Percentiles rank a stretch among this genome's conserved stretches.
Evolutionary conservation across 75 land plant genomes (phyloP).

Genomic region (Selaginella moellendorffii): DNA sequence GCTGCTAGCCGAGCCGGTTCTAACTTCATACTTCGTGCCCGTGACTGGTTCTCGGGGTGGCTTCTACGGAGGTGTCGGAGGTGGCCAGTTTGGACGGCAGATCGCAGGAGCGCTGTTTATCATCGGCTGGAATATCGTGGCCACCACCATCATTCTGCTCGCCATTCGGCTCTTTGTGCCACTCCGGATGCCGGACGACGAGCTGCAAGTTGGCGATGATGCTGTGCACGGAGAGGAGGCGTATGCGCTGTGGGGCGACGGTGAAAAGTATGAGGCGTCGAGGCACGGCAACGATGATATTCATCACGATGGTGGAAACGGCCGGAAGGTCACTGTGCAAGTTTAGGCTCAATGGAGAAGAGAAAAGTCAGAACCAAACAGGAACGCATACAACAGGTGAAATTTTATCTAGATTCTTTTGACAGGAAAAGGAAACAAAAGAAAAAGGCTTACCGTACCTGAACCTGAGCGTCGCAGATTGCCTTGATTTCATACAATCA

Average conservation of each 20-base stretch:
- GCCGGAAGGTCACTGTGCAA: background rate
- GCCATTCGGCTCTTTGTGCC: slow-evolving; percentile 23
- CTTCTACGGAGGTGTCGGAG: slow-evolving; percentile 13
- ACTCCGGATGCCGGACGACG: slow-evolving; percentile 25
- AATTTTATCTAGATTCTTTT: too few relatives aligned
- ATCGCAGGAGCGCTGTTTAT: slow-evolving; percentile 25
- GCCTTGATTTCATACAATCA: too few relatives aligned
- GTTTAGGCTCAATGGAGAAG: too few relatives aligned
- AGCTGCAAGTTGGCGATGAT: slow-evolving; percentile 27
- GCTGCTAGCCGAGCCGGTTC: slow-evolving; percentile 32
- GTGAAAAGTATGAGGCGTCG: slow-evolving; percentile 32
- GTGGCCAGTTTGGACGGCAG: slow-evolving; percentile 28
- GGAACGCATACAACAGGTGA: too few relatives aligned
- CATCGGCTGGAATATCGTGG: slow-evolving; percentile 20
- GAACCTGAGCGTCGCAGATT: too few relatives aligned
- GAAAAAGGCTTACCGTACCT: too few relatives aligned
- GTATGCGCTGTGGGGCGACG: slow-evolving; percentile 42
- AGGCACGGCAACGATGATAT: slow-evolving; percentile 18
- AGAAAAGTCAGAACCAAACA: too few relatives aligned
- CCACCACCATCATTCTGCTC: slow-evolving; percentile 26
- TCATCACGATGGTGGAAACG: background rate
- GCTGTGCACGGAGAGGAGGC: slow-evolving; percentile 48
- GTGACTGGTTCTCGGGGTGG: background rate
- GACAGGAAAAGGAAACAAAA: too few relatives aligned
- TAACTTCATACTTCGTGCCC: slow-evolving; percentile 4